Evolutionary conservation across 306 rosid species (phyloP).

Genomic region (Cicer bijugum): DNA sequence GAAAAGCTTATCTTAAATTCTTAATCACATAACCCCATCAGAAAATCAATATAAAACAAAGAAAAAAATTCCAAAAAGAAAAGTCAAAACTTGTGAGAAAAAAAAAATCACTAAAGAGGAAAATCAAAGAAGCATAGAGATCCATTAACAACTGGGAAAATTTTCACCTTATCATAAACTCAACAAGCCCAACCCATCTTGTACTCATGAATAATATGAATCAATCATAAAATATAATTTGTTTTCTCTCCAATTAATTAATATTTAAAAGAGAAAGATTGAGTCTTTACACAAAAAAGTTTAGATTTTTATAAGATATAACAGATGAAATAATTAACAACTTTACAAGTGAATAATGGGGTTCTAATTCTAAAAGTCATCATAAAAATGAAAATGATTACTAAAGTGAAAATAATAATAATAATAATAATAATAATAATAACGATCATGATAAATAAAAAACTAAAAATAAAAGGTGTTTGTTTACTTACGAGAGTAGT

Average conservation of each 20-base stretch:
- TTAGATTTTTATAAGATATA: constrained; percentile 15
- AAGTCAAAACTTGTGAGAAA: constrained; percentile 27
- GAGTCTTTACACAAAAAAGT: constrained; percentile 11
- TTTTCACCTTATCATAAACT: constrained; percentile 8
- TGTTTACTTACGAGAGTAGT: constrained; percentile 39
- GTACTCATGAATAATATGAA: constrained; percentile 25
- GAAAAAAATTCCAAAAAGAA: background rate
- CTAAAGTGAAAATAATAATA: background rate
- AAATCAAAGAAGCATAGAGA: constrained; percentile 21
- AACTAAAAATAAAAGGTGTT: background rate
- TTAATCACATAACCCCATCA: background rate
- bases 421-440: background rate
- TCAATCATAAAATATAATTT: constrained; percentile 32
- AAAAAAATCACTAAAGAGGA: background rate
- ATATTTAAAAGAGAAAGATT: background rate
- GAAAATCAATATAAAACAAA: background rate
- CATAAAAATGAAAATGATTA: background rate
- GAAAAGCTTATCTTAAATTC: background rate
- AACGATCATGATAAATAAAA: background rate
- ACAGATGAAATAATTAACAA: constrained; percentile 38
- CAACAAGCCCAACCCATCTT: constrained; percentile 9
- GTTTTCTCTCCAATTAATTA: background rate
- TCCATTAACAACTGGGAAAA: constrained; percentile 30
- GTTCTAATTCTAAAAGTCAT: constrained; percentile 25
- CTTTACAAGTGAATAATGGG: constrained; percentile 46